phyloP scores from a whole-genome alignment of 768 basidiomycete species.

The Trametes meyenii region DNA sequence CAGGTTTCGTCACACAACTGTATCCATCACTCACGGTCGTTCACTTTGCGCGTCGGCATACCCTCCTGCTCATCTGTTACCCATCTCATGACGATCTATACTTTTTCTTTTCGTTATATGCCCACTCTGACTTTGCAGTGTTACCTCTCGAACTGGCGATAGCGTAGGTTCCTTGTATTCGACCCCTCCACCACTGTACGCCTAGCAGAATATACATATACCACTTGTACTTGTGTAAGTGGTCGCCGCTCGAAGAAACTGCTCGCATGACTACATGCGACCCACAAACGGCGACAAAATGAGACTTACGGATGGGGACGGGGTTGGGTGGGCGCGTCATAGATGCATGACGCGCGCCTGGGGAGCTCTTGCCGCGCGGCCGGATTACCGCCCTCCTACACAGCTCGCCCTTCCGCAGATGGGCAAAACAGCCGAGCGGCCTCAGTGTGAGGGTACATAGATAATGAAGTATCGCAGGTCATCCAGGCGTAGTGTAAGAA shows the following conservation, averaged over 20 bases:
- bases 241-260: neutral
- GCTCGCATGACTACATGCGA: no score
- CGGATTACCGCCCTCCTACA: slow-evolving; percentile 2
- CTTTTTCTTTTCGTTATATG: neutral
- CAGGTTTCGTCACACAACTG: neutral
- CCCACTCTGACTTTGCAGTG: neutral
- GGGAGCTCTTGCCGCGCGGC: slow-evolving; percentile 1
- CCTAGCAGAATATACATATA: neutral
- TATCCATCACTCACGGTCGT: neutral
- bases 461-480: no score
- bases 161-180: slow-evolving; percentile 5
- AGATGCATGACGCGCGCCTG: neutral
- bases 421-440: neutral
- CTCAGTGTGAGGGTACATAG: no score
- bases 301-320: neutral
- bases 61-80: neutral
- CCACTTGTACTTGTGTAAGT: neutral
- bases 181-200: neutral
- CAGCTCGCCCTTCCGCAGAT: neutral
- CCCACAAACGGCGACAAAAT: neutral
- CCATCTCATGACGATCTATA: slow-evolving; percentile 3
- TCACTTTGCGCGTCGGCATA: slow-evolving; percentile 7
- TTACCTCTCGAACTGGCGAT: slow-evolving; percentile 3
- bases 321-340: slow-evolving; percentile 3
- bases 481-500: no score